These are phyloP conservation scores for Coffea humblotiana DNA, from an alignment of 305 asterid species.

Conservation along the genomic window DNA sequence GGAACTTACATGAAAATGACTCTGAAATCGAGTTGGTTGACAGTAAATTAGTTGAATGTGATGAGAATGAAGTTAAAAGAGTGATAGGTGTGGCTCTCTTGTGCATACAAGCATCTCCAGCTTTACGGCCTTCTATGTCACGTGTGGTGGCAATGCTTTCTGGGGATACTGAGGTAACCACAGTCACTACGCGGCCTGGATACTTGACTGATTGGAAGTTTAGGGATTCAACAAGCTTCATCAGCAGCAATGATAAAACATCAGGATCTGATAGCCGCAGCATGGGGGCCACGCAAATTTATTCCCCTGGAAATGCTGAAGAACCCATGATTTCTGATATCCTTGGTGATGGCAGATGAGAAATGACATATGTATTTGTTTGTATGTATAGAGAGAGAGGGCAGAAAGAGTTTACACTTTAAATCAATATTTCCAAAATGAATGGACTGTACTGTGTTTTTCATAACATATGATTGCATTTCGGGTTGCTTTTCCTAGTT, in stretches of 20 bases:
- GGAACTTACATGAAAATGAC: slow-evolving; percentile 69
- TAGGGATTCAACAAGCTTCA: slow-evolving; percentile 45
- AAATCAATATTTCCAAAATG: background rate
- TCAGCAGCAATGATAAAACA: slow-evolving; percentile 21
- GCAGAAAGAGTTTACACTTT: background rate
- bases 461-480: background rate
- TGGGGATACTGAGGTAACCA: slow-evolving; percentile 66
- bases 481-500: background rate
- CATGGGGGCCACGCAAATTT: background rate
- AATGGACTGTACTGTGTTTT: background rate
- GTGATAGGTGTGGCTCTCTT: slow-evolving; percentile 63
- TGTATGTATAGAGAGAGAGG: background rate
- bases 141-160: slow-evolving; percentile 84
- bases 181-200: slow-evolving; percentile 56
- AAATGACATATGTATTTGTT: no score
- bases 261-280: slow-evolving; percentile 10
- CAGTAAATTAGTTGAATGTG: slow-evolving; percentile 32
- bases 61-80: slow-evolving; percentile 49
- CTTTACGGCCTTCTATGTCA: slow-evolving; percentile 74
- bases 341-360: slow-evolving; percentile 51
- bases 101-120: slow-evolving; percentile 81
- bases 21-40: slow-evolving; percentile 60
- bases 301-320: slow-evolving; percentile 27
- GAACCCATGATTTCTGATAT: slow-evolving; percentile 45
- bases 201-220: slow-evolving; percentile 78